phyloP scores from a whole-genome alignment of 805 yeast species.

The Yamadazyma laniorum region DNA sequence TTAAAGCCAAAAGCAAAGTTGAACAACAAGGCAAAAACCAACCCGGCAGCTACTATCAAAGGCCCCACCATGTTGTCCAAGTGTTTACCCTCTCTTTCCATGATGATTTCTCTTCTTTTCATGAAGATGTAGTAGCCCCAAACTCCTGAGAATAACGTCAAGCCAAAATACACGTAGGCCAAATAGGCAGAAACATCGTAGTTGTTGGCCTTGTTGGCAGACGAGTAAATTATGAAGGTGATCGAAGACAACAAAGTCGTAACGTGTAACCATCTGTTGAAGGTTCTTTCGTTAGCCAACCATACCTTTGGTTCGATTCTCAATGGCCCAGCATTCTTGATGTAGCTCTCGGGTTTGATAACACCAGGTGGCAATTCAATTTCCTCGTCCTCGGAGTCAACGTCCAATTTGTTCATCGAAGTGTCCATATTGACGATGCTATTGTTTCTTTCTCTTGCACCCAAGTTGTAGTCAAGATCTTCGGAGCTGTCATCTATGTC shows the following conservation, averaged over 20 bases:
- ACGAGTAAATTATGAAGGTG: conserved; percentile 79
- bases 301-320: conserved; percentile 97
- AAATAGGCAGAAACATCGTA: conserved; percentile 61
- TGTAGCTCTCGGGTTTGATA: conserved; percentile 68
- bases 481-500: conserved; percentile 24
- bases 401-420: conserved; percentile 47
- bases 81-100: conserved; percentile 80
- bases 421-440: conserved; percentile 1
- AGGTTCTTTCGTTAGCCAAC: conserved; percentile 97
- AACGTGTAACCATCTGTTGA: conserved; percentile 91
- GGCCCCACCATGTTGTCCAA: conserved; percentile 92
- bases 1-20: conserved; percentile 69
- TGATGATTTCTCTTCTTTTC: conserved; percentile 68
- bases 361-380: conserved; percentile 88
- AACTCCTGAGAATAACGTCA: conserved; percentile 77
- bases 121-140: conserved; percentile 88
- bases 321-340: conserved; percentile 87
- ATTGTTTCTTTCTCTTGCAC: conserved; percentile 3
- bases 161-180: conserved; percentile 76
- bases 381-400: conserved; percentile 83
- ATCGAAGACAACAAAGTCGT: conserved; percentile 80
- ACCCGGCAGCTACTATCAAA: conserved; percentile 66
- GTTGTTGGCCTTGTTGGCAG: conserved; percentile 66
- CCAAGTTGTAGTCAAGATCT: conserved; percentile 23
- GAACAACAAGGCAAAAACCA: conserved; percentile 61